Evolutionary conservation across 2,329 filamentous ascomycete species (phyloP).

Genomic region (Plectosphaerella cucumerina): DNA sequence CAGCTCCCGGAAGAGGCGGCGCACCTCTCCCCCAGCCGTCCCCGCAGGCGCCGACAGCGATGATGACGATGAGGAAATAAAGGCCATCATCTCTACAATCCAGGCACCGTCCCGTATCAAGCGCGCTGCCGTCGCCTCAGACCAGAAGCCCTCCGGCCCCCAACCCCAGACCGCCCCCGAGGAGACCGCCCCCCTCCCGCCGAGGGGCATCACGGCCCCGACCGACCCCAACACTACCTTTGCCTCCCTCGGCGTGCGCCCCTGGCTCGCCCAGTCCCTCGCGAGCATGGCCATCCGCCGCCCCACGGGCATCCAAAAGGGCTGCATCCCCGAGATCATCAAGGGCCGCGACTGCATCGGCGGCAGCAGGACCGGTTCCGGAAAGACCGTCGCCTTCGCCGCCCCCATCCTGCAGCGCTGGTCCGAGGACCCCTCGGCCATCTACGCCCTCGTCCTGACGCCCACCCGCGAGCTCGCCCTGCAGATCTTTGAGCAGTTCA

Average conservation of each 20-base stretch:
- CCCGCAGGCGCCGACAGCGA: slow-evolving; percentile 25
- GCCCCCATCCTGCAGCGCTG: slow-evolving; percentile 92
- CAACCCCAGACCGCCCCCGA: slow-evolving; percentile 8
- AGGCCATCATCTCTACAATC: slow-evolving; percentile 34
- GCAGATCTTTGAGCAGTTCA: slow-evolving; percentile 95
- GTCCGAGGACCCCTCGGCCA: slow-evolving; percentile 86
- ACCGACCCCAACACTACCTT: slow-evolving; percentile 62
- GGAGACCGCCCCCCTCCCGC: slow-evolving; percentile 11
- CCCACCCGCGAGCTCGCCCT: slow-evolving; percentile 88
- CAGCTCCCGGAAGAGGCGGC: slow-evolving; percentile 41
- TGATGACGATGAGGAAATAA: slow-evolving; percentile 25
- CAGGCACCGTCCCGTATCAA: slow-evolving; percentile 51
- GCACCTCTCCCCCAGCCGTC: slow-evolving; percentile 23
- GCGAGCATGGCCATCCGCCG: slow-evolving; percentile 73
- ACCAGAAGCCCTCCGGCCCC: slow-evolving; percentile 11
- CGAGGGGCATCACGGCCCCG: slow-evolving; percentile 41
- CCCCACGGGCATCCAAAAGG: slow-evolving; percentile 89
- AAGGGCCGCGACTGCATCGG: slow-evolving; percentile 92
- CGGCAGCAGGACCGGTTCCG: slow-evolving; percentile 89
- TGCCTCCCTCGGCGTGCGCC: slow-evolving; percentile 65
- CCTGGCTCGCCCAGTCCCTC: slow-evolving; percentile 86
- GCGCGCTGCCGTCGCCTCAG: slow-evolving; percentile 23
- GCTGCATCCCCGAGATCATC: slow-evolving; percentile 88
- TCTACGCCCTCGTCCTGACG: slow-evolving; percentile 86
- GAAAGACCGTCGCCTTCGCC: slow-evolving; percentile 95